Conservation (phyloP, 2,329 filamentous ascomycete genomes). For the Passalora sequoiae region DNA sequence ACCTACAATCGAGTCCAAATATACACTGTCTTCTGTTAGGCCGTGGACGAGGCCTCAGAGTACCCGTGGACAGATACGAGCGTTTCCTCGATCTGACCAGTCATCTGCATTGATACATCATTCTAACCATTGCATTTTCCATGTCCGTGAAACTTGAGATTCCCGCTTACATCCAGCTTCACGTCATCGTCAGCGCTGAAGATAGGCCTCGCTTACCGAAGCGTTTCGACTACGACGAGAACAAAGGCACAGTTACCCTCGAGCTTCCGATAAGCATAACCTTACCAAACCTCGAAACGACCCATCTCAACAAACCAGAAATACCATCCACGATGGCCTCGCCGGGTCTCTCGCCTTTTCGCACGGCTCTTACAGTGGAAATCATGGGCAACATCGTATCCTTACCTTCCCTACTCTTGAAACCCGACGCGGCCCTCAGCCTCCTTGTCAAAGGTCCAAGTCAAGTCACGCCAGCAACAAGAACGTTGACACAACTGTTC, state of each 20-base stretch:
- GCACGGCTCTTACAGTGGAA: slow-evolving; percentile 12
- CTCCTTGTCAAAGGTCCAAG: slow-evolving; percentile 5
- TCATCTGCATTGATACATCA: no score
- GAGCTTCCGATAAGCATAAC: not conserved
- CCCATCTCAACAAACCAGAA: not conserved
- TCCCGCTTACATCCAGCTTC: slow-evolving; percentile 4
- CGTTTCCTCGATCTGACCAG: no score
- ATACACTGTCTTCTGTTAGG: no score
- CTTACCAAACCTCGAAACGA: slow-evolving; percentile 1
- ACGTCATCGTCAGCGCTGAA: not conserved
- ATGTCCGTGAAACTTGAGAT: not conserved
- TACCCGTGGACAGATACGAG: no score
- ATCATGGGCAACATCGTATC: slow-evolving; percentile 12
- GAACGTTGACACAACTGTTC: slow-evolving; percentile 8
- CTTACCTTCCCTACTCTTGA: slow-evolving; percentile 11
- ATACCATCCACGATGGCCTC: slow-evolving; percentile 3
- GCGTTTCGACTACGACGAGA: not conserved
- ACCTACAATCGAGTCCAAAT: no score
- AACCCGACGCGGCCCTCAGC: slow-evolving; percentile 12
- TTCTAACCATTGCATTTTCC: not conserved
- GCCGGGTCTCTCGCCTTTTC: slow-evolving; percentile 11
- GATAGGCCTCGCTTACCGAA: not conserved
- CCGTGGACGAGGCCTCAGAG: no score
- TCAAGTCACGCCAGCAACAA: slow-evolving; percentile 6
- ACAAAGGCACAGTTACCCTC: slow-evolving; percentile 1